Evolutionary conservation across 495 filamentous ascomycete genomes (phyloP).

Genomic region (Friedmanniomyces endolithicus): DNA sequence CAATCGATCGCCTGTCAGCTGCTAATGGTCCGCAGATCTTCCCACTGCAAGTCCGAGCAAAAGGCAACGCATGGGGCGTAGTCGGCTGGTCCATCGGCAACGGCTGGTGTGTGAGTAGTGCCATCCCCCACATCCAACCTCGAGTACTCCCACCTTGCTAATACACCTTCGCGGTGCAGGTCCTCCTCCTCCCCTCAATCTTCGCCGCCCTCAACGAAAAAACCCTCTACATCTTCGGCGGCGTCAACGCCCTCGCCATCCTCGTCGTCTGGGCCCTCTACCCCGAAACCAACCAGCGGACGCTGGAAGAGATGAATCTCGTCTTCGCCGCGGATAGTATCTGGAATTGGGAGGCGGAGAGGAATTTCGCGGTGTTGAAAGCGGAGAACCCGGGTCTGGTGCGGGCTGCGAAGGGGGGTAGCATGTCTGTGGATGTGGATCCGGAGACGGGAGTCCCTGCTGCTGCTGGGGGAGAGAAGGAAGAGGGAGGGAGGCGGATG

Average conservation of each 20-base stretch:
- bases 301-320: slow-evolving; percentile 36
- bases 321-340: slow-evolving; percentile 28
- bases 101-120: slow-evolving; percentile 16
- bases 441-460: slow-evolving; percentile 5
- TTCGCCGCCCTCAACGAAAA: slow-evolving; percentile 26
- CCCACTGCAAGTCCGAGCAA: slow-evolving; percentile 52
- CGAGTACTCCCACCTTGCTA: too few species aligned
- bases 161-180: slow-evolving; percentile 6
- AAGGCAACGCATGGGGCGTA: slow-evolving; percentile 64
- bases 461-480: not conserved
- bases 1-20: not conserved
- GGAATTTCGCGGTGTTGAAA: slow-evolving; percentile 22
- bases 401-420: slow-evolving; percentile 1
- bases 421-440: not conserved
- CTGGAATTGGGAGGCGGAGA: slow-evolving; percentile 28
- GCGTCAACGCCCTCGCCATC: slow-evolving; percentile 22
- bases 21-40: slow-evolving; percentile 41
- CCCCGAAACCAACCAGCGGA: slow-evolving; percentile 35
- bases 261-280: slow-evolving; percentile 32
- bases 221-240: slow-evolving; percentile 34
- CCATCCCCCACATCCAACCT: too few species aligned
- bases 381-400: slow-evolving; percentile 9
- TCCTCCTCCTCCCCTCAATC: slow-evolving; percentile 28
- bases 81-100: slow-evolving; percentile 53
- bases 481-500: not conserved